Base-by-base conservation (phyloP, 2,329 filamentous ascomycete genomes). In the Coniosporium uncinatum region DNA sequence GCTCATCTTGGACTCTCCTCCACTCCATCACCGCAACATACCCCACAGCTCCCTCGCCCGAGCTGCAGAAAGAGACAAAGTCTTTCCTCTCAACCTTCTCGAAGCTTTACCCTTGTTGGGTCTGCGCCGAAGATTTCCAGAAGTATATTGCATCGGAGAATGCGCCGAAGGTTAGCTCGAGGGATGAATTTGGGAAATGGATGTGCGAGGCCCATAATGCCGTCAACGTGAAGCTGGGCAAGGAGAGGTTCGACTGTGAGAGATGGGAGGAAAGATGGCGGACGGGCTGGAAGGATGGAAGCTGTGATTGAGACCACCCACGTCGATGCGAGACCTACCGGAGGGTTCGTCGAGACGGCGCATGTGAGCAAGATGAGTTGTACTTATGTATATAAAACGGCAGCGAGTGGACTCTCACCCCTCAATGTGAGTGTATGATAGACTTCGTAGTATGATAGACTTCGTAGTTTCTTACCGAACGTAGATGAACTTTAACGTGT, bases 201-300 rank as follows among this genome's bases (percentile, higher is more conserved):
- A 75, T 93, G 61, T 94, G 87, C 57, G 81, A 85, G 55, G 87
- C 87, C 46, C 87, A 94, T 62, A 94, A 94, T 63, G 85, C 86
- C 21, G 87, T 94, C 36, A 94, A 94, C 62, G 71, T 73, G 45
- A 97, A 96, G 70, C 63, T 98, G 52, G 93, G 93, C 38, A 98
- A 98, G 75, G 74, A 78, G 45, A 76, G 76, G 52, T 98, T 98
- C 66, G 89, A 98, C 71, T 98, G 93, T 67, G 72, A 70, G 42
- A 78, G 73, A 54, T 97, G 93, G 91, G 83, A 96, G 62, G 87
- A 97, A 73, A 78, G 93, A 61, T 98, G 93, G 93, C 75, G 85
- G 66, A 93, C 85, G 2, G 93, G 93, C 0, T 96, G 86, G 83
- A 78, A 73, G 59, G 80, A 84, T 68, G 80, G 80, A 17, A 66